Conservation (phyloP, 805 yeast species). For the Candida dendrica region DNA sequence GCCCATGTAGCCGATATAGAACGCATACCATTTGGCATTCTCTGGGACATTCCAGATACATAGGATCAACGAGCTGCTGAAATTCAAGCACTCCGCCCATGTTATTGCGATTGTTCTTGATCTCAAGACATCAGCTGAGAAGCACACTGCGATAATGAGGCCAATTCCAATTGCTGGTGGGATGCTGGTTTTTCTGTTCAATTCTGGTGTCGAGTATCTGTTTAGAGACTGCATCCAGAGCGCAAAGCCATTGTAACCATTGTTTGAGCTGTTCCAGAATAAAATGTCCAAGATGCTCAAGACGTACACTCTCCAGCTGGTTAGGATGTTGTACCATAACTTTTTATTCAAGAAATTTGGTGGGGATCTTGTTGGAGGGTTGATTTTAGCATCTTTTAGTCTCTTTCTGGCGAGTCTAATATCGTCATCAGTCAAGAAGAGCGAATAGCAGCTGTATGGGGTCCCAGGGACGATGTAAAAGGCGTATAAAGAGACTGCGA, state of each 20-base stretch:
- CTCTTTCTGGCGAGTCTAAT: constrained; percentile 42
- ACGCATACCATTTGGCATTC: constrained; percentile 47
- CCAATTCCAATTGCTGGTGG: constrained; percentile 26
- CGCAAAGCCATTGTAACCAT: constrained; percentile 36
- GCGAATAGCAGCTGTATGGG: constrained; percentile 45
- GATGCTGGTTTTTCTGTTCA: constrained; percentile 35
- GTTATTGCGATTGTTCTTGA: constrained; percentile 36
- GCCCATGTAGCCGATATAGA: constrained; percentile 3
- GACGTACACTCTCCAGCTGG: constrained; percentile 50
- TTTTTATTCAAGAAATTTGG: constrained; percentile 31
- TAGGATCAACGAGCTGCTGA: constrained; percentile 36
- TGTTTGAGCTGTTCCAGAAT: constrained; percentile 50
- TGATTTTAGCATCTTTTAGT: constrained; percentile 27
- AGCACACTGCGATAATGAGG: constrained; percentile 2
- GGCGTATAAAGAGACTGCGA: constrained; percentile 52
- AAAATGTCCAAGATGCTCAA: constrained; percentile 40
- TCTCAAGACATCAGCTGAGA: constrained; percentile 24
- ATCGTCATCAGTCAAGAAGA: constrained; percentile 47
- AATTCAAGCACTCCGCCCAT: constrained; percentile 35
- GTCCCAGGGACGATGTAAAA: constrained; percentile 56
- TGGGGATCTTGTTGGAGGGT: constrained; percentile 25
- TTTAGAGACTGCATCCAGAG: constrained; percentile 41
- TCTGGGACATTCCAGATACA: constrained; percentile 45
- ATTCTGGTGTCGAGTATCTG: constrained; percentile 26
- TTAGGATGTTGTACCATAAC: constrained; percentile 46